These are phyloP conservation scores for Phytophthora fragariae DNA, from an alignment of 352 stramenopile species.

Conservation along the genomic window DNA sequence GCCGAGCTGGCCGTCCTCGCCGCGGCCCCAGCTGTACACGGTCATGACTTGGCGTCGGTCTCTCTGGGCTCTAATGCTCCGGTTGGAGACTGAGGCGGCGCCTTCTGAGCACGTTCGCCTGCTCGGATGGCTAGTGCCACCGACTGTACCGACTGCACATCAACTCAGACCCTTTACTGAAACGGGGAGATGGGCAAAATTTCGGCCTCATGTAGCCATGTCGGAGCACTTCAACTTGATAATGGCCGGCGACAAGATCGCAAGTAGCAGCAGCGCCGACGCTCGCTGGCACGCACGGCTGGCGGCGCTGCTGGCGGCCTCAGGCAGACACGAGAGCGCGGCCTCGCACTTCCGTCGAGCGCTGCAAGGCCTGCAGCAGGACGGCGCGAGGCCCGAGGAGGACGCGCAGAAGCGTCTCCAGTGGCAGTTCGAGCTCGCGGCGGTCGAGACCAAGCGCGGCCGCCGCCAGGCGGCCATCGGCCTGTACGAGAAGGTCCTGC, in stretches of 20 bases:
- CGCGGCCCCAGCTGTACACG: slow-evolving; percentile 91
- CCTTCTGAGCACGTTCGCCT: slow-evolving; percentile 1
- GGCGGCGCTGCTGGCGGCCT: slow-evolving; percentile 40
- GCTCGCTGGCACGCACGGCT: slow-evolving; percentile 43
- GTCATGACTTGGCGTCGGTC: slow-evolving; percentile 29
- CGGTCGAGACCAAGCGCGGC: slow-evolving; percentile 20
- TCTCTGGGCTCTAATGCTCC: background rate
- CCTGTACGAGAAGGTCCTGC: slow-evolving; percentile 45
- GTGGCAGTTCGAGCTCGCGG: slow-evolving; percentile 36
- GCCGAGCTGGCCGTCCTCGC: slow-evolving; percentile 88
- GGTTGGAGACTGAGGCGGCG: slow-evolving; percentile 21
- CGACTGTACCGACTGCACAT: background rate
- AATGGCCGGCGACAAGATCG: slow-evolving; percentile 28
- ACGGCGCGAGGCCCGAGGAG: slow-evolving; percentile 4
- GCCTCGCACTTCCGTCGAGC: slow-evolving; percentile 42
- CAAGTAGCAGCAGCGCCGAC: background rate
- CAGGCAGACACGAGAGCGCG: slow-evolving; percentile 29
- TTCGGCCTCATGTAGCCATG: background rate
- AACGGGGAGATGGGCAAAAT: background rate
- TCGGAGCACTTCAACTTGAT: slow-evolving; percentile 5
- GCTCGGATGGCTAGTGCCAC: background rate
- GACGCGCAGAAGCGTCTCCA: slow-evolving; percentile 20
- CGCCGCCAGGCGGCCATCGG: slow-evolving; percentile 37
- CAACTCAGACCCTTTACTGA: slow-evolving; percentile 21
- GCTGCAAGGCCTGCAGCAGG: slow-evolving; percentile 25